Base-by-base conservation (phyloP, 1,139 yeast species). In the Hansenula sp. region DNA sequence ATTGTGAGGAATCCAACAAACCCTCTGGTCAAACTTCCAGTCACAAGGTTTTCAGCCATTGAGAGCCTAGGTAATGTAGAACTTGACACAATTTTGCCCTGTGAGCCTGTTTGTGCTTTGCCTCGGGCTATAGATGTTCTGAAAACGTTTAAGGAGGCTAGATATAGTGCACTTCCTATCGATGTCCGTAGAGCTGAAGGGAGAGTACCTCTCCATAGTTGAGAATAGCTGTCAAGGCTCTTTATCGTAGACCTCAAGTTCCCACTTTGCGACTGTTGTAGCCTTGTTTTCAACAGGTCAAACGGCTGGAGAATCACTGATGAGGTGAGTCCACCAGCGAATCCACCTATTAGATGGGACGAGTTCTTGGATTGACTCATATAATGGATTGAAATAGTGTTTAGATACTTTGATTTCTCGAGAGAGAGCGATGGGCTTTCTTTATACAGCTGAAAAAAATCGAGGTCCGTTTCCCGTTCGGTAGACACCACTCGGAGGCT, bases 181-280 rank as follows among this genome's bases (percentile, higher is more conserved):
- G 97, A 88, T 0, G 96, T 90, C 45, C 98, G 70, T 29, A 92
- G 57, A 2, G 95, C 90, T 24, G 96, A 86, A 0, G 97, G 97
- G 30, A 89, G 56, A 0, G 96, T 90, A 1, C 98, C 98, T 42
- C 96, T 71, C 98, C 98, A 92, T 39, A 90, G 67, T 42, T 80
- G 81, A 39, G 62, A 61, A 19, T 76, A 55, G 29, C 72, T 66
- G 13, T 70, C 64, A 28, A 82, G 58, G 38, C 73, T 69, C 41
- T 62, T 64, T 14, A 83, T 56, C 32, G 79, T 77, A 32, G 62
- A 60, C 38, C 64, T 39, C 46, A 69, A 36, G 34, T 79, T 69
- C 21, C 69, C 60, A 9, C 60, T 56, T 29, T 71, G 65, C 16
- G 73, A 60, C 61, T 92, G 97, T 66, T 92, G 98, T 13, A 90